Percentiles rank a stretch among this genome's conserved stretches.
These are phyloP conservation scores for Kluyveromyces wickerhamii DNA, from an alignment of 805 yeast species.

Conservation along the genomic window DNA sequence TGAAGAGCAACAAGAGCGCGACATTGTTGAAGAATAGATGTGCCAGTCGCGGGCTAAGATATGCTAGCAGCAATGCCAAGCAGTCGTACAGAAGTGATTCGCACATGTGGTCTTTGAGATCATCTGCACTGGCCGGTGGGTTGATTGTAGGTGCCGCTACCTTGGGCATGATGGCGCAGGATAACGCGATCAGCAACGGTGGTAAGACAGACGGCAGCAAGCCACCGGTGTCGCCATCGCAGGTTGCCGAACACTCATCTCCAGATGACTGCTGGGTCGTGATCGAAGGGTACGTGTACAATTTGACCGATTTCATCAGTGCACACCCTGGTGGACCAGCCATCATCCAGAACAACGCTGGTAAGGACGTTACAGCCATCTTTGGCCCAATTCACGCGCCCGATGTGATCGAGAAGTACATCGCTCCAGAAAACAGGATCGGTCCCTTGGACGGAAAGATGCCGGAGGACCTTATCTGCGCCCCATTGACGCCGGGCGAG, in stretches of 20 bases:
- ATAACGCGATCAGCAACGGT: constrained; percentile 10
- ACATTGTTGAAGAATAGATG: no score
- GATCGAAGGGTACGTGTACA: constrained; percentile 70
- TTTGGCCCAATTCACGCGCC: constrained; percentile 88
- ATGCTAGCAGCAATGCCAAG: no score
- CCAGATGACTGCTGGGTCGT: constrained; percentile 79
- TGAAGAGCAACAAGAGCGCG: neutral
- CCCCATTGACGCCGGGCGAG: constrained; percentile 30
- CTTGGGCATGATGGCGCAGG: neutral
- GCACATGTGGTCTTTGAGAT: no score
- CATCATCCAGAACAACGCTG: constrained; percentile 74
- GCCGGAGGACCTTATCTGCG: constrained; percentile 24
- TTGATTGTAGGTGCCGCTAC: constrained; percentile 6
- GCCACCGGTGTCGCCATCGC: constrained; percentile 30
- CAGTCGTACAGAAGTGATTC: no score
- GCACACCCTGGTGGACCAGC: constrained; percentile 79
- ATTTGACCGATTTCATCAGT: constrained; percentile 62
- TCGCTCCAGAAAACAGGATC: constrained; percentile 51
- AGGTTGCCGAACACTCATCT: constrained; percentile 62
- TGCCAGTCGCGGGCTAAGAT: no score
- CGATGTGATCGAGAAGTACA: constrained; percentile 64
- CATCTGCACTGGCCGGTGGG: no score
- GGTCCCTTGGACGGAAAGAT: constrained; percentile 42
- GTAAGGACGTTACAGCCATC: constrained; percentile 72
- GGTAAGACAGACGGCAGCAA: constrained; percentile 12